phyloP scores from a whole-genome alignment of 495 filamentous ascomycete genomes.

The Alectoria sarmentosa region DNA sequence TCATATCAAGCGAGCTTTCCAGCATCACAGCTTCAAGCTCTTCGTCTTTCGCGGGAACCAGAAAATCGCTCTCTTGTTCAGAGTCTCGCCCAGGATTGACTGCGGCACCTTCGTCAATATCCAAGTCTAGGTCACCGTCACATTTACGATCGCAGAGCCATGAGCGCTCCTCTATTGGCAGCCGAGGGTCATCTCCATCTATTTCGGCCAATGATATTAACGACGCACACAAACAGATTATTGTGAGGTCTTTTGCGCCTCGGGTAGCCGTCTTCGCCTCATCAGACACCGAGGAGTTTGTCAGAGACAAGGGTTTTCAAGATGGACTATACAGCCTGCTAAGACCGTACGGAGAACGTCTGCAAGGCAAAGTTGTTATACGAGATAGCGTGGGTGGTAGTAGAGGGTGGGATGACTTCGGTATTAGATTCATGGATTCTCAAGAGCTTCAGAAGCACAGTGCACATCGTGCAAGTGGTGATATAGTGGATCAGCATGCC shows the following conservation, averaged over 20 bases:
- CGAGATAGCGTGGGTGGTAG: slow-evolving; percentile 82
- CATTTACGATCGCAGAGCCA: not conserved
- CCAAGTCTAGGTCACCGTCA: slow-evolving; percentile 14
- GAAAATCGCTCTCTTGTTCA: slow-evolving; percentile 1
- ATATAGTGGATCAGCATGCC: not conserved
- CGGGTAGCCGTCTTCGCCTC: slow-evolving; percentile 80
- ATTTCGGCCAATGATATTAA: slow-evolving; percentile 42
- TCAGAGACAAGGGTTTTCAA: slow-evolving; percentile 76
- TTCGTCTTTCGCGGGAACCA: not conserved
- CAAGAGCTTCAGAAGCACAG: slow-evolving; percentile 28
- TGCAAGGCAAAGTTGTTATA: slow-evolving; percentile 82
- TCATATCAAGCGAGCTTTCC: slow-evolving; percentile 6
- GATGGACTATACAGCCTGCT: slow-evolving; percentile 77
- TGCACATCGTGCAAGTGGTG: not conserved
- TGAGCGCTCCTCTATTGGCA: slow-evolving; percentile 43
- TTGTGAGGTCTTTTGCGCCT: slow-evolving; percentile 79
- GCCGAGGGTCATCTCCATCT: slow-evolving; percentile 46
- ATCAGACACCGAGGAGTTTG: slow-evolving; percentile 70
- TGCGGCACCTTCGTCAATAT: not conserved
- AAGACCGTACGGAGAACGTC: slow-evolving; percentile 82
- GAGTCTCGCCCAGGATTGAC: slow-evolving; percentile 13
- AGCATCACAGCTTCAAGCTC: not conserved
- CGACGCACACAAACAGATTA: slow-evolving; percentile 64
- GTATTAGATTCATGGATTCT: slow-evolving; percentile 68
- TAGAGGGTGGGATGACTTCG: slow-evolving; percentile 80